These are phyloP conservation scores for Blastomyces gilchristii DNA, from an alignment of 2,329 filamentous ascomycete species.

Conservation along the genomic window DNA sequence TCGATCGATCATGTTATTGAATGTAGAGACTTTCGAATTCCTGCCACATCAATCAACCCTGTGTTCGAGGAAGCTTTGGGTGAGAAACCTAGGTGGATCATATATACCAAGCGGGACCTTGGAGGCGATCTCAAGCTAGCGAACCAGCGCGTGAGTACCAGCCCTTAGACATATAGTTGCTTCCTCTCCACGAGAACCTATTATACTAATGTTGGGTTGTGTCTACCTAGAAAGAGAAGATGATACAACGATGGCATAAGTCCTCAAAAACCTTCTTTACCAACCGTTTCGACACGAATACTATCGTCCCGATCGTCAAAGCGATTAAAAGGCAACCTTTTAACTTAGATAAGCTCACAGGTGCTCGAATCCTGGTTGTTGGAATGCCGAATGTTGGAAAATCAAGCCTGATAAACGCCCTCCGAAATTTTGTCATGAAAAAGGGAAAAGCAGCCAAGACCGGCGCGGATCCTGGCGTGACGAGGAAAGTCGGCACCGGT, in stretches of 20 bases:
- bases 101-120: constrained; percentile 86
- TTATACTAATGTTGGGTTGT: not conserved
- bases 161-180: not conserved
- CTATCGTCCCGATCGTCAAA: constrained; percentile 40
- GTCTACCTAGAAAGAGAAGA: constrained; percentile 36
- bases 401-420: constrained; percentile 80
- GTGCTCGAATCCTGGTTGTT: constrained; percentile 76
- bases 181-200: not conserved
- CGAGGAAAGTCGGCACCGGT: constrained; percentile 68
- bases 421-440: constrained; percentile 47
- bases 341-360: constrained; percentile 48
- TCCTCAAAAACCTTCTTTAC: constrained; percentile 46
- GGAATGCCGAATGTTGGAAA: constrained; percentile 99
- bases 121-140: constrained; percentile 39
- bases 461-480: constrained; percentile 80
- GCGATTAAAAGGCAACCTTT: constrained; percentile 18
- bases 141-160: constrained; percentile 32
- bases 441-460: constrained; percentile 62
- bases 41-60: constrained; percentile 80
- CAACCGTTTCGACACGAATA: constrained; percentile 30
- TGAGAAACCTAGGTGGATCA: constrained; percentile 63
- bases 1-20: constrained; percentile 83
- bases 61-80: constrained; percentile 70
- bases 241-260: constrained; percentile 45
- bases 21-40: constrained; percentile 86